Percentiles rank a stretch among this genome's conserved stretches.
These are phyloP conservation scores for Flaveria brownii DNA, from an alignment of 129 eudicot species.

Conservation along the genomic window DNA sequence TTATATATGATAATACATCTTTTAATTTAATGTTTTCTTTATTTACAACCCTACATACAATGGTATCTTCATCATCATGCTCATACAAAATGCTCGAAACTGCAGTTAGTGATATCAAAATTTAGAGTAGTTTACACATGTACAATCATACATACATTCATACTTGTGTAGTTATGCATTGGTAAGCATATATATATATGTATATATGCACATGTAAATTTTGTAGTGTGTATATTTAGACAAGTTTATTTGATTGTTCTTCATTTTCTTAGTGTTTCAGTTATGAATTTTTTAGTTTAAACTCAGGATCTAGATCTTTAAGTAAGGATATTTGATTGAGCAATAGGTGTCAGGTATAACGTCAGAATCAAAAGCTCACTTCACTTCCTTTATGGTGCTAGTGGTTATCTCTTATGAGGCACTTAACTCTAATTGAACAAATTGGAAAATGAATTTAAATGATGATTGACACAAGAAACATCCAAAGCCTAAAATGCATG, in stretches of 20 bases:
- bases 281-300: background rate
- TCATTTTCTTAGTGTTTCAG: background rate
- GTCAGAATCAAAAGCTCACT: background rate
- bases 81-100: slow-evolving; percentile 5
- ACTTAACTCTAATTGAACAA: background rate
- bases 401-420: background rate
- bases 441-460: background rate
- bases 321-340: background rate
- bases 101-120: background rate
- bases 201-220: background rate
- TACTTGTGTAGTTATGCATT: background rate
- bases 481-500: background rate
- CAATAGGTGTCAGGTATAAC: background rate
- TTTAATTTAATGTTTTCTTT: background rate
- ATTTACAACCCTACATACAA: background rate
- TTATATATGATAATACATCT: slow-evolving; percentile 4
- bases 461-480: background rate
- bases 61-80: background rate
- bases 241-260: background rate
- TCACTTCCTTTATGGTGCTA: background rate
- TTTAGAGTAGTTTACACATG: background rate
- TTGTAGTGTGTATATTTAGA: background rate
- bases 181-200: background rate
- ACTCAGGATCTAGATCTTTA: background rate
- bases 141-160: background rate